phyloP scores from a whole-genome alignment of 805 yeast genomes.

The Candida krabiensis region DNA sequence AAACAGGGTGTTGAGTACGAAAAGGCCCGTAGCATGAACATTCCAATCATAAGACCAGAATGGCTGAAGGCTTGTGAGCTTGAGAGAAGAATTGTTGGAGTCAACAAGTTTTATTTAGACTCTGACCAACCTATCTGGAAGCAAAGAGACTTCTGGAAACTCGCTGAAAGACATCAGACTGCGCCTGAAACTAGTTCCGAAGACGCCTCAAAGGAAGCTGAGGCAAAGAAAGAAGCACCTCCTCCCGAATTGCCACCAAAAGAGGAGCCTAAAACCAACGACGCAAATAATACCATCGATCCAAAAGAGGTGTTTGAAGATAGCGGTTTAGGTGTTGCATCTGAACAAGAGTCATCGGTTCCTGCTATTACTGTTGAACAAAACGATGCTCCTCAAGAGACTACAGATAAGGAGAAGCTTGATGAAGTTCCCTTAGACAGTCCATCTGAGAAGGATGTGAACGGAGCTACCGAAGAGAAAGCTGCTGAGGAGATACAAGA shows the following conservation, averaged over 20 bases:
- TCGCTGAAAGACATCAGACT: constrained; percentile 6
- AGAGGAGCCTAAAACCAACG: constrained; percentile 16
- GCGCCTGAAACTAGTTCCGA: constrained; percentile 10
- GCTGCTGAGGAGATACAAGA: constrained; percentile 2
- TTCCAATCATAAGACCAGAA: constrained; percentile 94
- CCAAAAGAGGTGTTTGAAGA: constrained; percentile 20
- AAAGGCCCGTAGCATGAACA: constrained; percentile 80
- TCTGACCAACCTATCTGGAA: constrained; percentile 43
- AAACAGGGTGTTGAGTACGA: constrained; percentile 64
- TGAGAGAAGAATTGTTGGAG: constrained; percentile 90
- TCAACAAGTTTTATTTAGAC: constrained; percentile 77
- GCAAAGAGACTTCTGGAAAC: constrained; percentile 43
- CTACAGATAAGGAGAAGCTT: constrained; percentile 2
- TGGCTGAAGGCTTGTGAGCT: constrained; percentile 94
- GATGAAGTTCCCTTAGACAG: background rate
- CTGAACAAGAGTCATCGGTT: constrained; percentile 6
- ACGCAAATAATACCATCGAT: constrained; percentile 15
- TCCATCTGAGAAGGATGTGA: constrained; percentile 5
- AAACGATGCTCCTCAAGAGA: no score
- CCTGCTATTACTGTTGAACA: constrained; percentile 14
- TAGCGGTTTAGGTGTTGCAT: constrained; percentile 16
- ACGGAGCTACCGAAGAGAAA: constrained; percentile 3
- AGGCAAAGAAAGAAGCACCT: constrained; percentile 3
- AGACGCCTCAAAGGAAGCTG: constrained; percentile 3
- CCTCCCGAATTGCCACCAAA: constrained; percentile 11